Percentiles rank a stretch among this genome's conserved stretches.
phyloP scores from a whole-genome alignment of 306 rosid species.

The Vigna unguiculata region DNA sequence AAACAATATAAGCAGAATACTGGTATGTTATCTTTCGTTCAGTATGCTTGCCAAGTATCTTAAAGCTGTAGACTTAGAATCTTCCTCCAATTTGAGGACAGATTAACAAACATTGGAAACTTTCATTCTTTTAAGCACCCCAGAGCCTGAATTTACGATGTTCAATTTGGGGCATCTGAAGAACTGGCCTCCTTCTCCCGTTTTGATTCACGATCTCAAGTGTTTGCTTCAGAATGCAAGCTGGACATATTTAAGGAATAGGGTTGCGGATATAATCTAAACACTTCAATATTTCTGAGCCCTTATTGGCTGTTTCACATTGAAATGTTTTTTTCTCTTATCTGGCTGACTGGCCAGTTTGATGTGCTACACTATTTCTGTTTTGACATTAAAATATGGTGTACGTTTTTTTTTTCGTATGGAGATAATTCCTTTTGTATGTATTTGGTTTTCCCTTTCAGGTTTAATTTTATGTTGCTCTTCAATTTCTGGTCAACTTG shows the following conservation, averaged over 20 bases:
- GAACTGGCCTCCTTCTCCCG: not conserved
- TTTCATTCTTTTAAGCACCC: not conserved
- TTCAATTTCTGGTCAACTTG: not conserved
- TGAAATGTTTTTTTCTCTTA: slow-evolving; percentile 33
- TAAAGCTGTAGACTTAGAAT: slow-evolving; percentile 10
- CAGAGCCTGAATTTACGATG: slow-evolving; percentile 12
- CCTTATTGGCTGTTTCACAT: slow-evolving; percentile 22
- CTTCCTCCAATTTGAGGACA: slow-evolving; percentile 16
- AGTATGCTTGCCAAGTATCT: slow-evolving; percentile 33
- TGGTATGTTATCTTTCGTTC: slow-evolving; percentile 56
- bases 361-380: slow-evolving; percentile 20
- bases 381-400: slow-evolving; percentile 32
- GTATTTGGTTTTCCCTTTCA: slow-evolving; percentile 9
- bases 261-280: slow-evolving; percentile 32
- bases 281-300: not conserved
- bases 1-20: slow-evolving; percentile 70
- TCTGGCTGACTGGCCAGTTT: slow-evolving; percentile 33
- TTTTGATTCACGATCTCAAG: slow-evolving; percentile 1
- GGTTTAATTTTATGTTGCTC: slow-evolving; percentile 26
- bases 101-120: slow-evolving; percentile 11
- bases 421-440: slow-evolving; percentile 12
- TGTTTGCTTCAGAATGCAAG: slow-evolving; percentile 25
- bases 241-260: slow-evolving; percentile 26
- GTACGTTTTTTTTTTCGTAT: slow-evolving; percentile 8
- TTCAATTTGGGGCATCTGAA: slow-evolving; percentile 21